Evolutionary conservation across 192 early-diverging fungal species (phyloP), one percentile per base, ranked within the genome.

Genomic region (Umbelopsis vinacea): DNA sequence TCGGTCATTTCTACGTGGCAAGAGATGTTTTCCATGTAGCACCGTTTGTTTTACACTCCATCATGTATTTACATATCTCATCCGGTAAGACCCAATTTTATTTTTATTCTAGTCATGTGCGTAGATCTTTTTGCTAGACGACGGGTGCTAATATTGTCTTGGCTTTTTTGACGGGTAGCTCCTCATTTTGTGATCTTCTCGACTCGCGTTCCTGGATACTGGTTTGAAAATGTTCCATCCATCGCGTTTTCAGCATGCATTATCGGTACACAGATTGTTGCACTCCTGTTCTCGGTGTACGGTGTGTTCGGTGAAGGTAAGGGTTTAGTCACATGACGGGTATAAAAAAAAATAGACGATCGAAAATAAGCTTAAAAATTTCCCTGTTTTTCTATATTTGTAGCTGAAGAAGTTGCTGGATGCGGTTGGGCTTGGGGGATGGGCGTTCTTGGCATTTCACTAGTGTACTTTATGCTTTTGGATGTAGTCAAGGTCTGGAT

Each of bases 101-200:
- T 3, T 12, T 43, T 12, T 43, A n/a, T 11, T 43, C 6, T 43
- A 6, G 8, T 50, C 48, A 50, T 50, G 48, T 50, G 48, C 5
- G 48, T 21, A 10, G 19, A 43, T 43, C 40, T 43, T 11, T 43
- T 11, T 43, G 40, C 11, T 12, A 43, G 40, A 54, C 2, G 2
- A n/a, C n/a, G n/a, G n/a, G 14, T 71, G n/a, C 57, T 55, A 55
- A 55, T 7, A 22, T 7, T 6, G 2, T 33, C 7, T 15, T 33
- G 24, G 11, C 10, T 35, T 6, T 9, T 14, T 45, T 38, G 19
- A 6, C 3, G 24, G 12, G 23, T 33, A 72, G 80, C 80, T 68
- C 93, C 93, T 35, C 93, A 95, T 83, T 95, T 95, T 80, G 92
- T 93, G 38, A 95, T 95, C 79, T 95, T 95, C 84, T 93, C 92